Evolutionary conservation across 164 flowering plant species (phyloP).

Genomic region (Annona squamosa): DNA sequence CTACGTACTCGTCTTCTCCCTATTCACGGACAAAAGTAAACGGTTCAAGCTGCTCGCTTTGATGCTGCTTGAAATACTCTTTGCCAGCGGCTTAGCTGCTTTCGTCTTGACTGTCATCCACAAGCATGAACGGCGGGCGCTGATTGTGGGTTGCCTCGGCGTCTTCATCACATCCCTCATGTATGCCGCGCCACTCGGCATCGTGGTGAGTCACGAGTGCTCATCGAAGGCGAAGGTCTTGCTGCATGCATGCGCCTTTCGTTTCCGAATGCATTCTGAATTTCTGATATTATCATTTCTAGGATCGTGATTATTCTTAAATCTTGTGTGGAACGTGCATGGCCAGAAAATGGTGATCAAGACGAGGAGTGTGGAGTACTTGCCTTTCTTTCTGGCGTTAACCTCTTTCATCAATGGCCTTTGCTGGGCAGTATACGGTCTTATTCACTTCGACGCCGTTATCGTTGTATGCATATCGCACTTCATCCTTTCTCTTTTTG

Average conservation of each 20-base stretch:
- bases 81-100: slow-evolving; percentile 21
- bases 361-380: slow-evolving; percentile 70
- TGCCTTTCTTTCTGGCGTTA: slow-evolving; percentile 60
- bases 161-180: slow-evolving; percentile 42
- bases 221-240: background rate
- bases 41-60: slow-evolving; percentile 29
- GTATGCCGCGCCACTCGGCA: slow-evolving; percentile 64
- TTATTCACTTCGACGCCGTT: slow-evolving; percentile 59
- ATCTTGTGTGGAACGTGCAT: background rate
- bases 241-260: background rate
- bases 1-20: slow-evolving; percentile 43
- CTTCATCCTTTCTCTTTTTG: background rate
- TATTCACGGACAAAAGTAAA: slow-evolving; percentile 33
- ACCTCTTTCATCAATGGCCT: slow-evolving; percentile 56
- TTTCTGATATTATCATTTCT: too few species aligned
- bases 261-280: background rate
- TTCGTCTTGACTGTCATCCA: slow-evolving; percentile 39
- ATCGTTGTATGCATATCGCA: slow-evolving; percentile 23
- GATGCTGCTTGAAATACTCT: slow-evolving; percentile 28
- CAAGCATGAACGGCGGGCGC: slow-evolving; percentile 27
- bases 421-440: slow-evolving; percentile 58
- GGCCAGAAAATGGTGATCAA: slow-evolving; percentile 61
- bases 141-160: slow-evolving; percentile 40
- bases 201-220: slow-evolving; percentile 47
- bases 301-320: too few species aligned